Conservation (phyloP, 306 rosid genomes). For the Sindora glabra region DNA sequence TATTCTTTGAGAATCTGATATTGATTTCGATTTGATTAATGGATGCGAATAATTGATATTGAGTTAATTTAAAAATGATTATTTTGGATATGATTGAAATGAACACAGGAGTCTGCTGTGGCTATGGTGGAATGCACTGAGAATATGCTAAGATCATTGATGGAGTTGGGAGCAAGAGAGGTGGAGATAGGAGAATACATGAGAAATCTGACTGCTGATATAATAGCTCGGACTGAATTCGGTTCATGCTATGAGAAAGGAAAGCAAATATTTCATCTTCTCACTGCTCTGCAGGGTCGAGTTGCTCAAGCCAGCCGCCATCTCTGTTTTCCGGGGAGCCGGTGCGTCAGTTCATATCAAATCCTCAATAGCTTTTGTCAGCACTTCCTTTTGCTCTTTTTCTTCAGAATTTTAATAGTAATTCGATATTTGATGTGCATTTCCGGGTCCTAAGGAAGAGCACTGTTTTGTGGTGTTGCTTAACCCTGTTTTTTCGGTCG, state of each 20-base stretch:
- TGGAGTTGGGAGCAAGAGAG: conserved; percentile 41
- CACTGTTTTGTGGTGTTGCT: too few species aligned
- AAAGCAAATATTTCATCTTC: conserved; percentile 66
- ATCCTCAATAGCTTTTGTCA: too few species aligned
- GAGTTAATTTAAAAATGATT: not conserved
- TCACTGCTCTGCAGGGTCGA: conserved; percentile 47
- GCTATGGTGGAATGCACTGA: conserved; percentile 91
- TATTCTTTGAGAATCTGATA: too few species aligned
- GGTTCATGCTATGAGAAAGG: conserved; percentile 69
- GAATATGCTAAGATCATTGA: conserved; percentile 59
- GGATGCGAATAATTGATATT: conserved; percentile 7
- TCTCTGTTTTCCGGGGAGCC: conserved; percentile 85
- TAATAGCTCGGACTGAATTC: conserved; percentile 78
- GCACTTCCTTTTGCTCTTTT: too few species aligned
- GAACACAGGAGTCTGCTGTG: conserved; percentile 89
- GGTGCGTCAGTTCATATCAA: conserved; percentile 48
- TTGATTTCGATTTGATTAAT: too few species aligned
- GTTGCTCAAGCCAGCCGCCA: conserved; percentile 87
- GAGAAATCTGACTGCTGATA: conserved; percentile 74
- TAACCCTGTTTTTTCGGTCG: too few species aligned
- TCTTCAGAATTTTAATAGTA: too few species aligned
- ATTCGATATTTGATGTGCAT: too few species aligned
- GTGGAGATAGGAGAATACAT: conserved; percentile 71
- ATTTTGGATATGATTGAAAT: too few species aligned
- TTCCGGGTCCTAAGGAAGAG: too few species aligned